A percentile compares a stretch with the other conserved stretches of the same genome.
Conservation (phyloP, 2,329 filamentous ascomycete species). For the Thielaviopsis populi region DNA sequence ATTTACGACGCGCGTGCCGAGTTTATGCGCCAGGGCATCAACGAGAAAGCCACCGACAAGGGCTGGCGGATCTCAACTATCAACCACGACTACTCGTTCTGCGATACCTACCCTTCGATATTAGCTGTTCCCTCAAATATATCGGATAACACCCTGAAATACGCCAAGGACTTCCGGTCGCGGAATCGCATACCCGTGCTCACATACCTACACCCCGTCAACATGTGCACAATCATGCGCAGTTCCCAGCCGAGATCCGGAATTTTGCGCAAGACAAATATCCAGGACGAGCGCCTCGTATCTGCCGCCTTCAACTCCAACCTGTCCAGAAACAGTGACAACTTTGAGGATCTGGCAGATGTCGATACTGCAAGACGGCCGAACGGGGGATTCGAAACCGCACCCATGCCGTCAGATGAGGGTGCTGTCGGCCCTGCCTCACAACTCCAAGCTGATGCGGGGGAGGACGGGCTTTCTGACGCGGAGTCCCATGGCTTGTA, state of each 20-base stretch:
- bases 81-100: conserved; percentile 81
- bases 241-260: conserved; percentile 87
- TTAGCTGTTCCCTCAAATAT: conserved; percentile 76
- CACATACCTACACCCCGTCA: conserved; percentile 89
- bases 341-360: not conserved
- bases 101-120: conserved; percentile 77
- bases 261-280: conserved; percentile 72
- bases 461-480: conserved; percentile 14
- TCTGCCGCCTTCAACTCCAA: conserved; percentile 80
- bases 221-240: conserved; percentile 91
- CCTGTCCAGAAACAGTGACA: conserved; percentile 23
- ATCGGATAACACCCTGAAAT: conserved; percentile 93
- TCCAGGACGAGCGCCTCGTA: conserved; percentile 89
- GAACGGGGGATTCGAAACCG: not conserved
- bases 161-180: conserved; percentile 79
- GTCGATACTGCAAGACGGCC: not conserved
- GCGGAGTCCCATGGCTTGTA: conserved; percentile 27
- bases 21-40: conserved; percentile 76
- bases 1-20: conserved; percentile 76
- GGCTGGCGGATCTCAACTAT: conserved; percentile 85
- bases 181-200: conserved; percentile 75
- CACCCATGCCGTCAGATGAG: not conserved
- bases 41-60: conserved; percentile 57
- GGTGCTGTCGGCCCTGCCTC: not conserved
- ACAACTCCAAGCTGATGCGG: not conserved